Percentiles rank a stretch among this genome's conserved stretches.
Conservation (phyloP, 2,329 filamentous ascomycete species). For the Trichoderma simmonsii region DNA sequence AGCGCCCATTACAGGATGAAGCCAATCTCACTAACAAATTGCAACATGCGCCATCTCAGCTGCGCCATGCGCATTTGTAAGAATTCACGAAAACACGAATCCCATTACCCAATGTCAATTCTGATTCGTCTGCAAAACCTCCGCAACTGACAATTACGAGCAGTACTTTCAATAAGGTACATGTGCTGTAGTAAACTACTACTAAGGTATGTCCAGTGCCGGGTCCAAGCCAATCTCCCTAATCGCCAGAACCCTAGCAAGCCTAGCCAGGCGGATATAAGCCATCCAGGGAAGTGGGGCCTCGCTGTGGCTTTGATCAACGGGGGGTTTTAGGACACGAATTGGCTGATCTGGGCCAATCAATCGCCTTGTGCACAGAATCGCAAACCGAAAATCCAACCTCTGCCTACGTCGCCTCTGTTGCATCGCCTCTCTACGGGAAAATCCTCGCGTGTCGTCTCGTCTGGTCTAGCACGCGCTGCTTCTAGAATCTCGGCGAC, state of each 20-base stretch:
- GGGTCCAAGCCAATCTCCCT: neutral
- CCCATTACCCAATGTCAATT: neutral
- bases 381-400: conserved; percentile 8
- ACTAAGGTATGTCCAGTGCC: neutral
- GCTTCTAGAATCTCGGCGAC: neutral
- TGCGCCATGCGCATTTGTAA: neutral
- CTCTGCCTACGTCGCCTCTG: conserved; percentile 12
- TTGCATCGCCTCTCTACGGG: neutral
- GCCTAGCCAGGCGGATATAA: neutral
- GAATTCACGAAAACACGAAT: neutral
- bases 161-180: neutral
- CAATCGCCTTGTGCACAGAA: conserved; percentile 9
- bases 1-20: neutral
- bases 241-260: neutral
- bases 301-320: conserved; percentile 1
- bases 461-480: neutral
- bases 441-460: neutral
- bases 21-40: neutral
- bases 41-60: neutral
- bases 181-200: neutral
- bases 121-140: neutral
- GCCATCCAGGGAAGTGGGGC: neutral
- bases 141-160: neutral
- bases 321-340: conserved; percentile 12
- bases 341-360: conserved; percentile 19